These are phyloP conservation scores for Botryosphaeria dothidea DNA, from an alignment of 2,329 filamentous ascomycete species.

Conservation along the genomic window DNA sequence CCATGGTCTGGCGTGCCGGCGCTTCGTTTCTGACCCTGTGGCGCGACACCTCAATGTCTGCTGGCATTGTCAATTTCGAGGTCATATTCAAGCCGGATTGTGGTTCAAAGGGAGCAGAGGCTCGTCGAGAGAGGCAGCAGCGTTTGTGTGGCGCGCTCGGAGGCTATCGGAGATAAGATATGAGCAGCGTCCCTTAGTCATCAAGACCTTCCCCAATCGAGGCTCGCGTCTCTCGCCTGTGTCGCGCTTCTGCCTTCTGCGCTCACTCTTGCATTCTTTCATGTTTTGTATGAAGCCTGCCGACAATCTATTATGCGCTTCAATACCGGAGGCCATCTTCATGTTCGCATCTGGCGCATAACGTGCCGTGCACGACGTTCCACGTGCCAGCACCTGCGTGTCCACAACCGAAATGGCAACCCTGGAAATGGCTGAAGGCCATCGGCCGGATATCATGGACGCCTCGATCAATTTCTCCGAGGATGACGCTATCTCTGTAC, in stretches of 20 bases:
- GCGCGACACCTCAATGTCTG: too few relatives aligned
- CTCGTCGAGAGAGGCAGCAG: too few relatives aligned
- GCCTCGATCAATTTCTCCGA: not conserved
- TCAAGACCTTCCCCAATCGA: not conserved
- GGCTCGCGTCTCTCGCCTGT: not conserved
- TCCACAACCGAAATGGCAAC: not conserved
- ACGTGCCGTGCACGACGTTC: not conserved
- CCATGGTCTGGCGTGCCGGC: not conserved
- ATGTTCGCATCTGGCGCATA: not conserved
- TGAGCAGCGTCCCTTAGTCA: not conserved
- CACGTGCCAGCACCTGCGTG: not conserved
- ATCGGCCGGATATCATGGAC: not conserved
- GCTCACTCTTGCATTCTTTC: not conserved
- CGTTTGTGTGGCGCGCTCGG: too few relatives aligned
- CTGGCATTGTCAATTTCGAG: too few relatives aligned
- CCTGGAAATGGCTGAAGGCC: not conserved
- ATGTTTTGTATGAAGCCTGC: not conserved
- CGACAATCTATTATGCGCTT: not conserved
- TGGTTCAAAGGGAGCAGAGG: too few relatives aligned
- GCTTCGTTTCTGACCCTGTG: too few relatives aligned
- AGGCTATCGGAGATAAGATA: not conserved
- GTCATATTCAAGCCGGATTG: too few relatives aligned
- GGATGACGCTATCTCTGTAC: not conserved
- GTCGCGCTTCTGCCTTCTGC: slow-evolving; percentile 2
- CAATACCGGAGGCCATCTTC: too few relatives aligned